Conservation (phyloP, 768 basidiomycete genomes). For the Phanerochaete sordida region DNA sequence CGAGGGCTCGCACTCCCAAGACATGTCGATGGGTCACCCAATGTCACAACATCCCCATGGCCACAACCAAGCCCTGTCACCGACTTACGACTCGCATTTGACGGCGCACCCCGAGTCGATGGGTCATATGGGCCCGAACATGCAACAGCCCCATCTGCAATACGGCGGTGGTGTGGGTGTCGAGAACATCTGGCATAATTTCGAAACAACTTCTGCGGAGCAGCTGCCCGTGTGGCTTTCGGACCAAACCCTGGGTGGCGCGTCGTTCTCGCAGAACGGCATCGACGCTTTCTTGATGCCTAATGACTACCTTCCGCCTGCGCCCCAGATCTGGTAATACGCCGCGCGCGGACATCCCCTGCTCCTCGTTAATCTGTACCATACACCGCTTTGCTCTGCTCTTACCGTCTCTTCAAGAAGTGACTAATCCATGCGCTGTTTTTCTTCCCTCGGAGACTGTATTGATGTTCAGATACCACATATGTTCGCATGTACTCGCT, state of each 20-base stretch:
- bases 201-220: conserved; percentile 68
- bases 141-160: conserved; percentile 19
- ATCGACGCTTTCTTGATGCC: conserved; percentile 86
- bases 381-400: conserved; percentile 5
- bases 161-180: conserved; percentile 31
- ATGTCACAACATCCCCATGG: conserved; percentile 20
- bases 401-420: neutral
- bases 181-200: conserved; percentile 74
- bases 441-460: neutral
- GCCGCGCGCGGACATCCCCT: neutral
- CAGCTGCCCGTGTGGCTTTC: conserved; percentile 85
- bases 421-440: neutral
- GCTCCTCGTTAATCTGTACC: conserved; percentile 1
- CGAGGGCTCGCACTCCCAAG: conserved; percentile 33
- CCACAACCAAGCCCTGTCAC: conserved; percentile 43
- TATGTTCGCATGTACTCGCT: conserved; percentile 7
- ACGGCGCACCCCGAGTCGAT: conserved; percentile 28
- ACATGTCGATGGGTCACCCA: conserved; percentile 36
- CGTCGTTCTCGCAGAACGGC: conserved; percentile 72
- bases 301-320: conserved; percentile 64
- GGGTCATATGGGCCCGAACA: conserved; percentile 29
- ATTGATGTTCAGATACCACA: conserved; percentile 5
- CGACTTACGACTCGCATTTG: conserved; percentile 49
- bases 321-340: conserved; percentile 69
- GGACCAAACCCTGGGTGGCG: conserved; percentile 77